phyloP scores from a whole-genome alignment of 2,329 filamentous ascomycete genomes.

The Aureobasidium sp. region DNA sequence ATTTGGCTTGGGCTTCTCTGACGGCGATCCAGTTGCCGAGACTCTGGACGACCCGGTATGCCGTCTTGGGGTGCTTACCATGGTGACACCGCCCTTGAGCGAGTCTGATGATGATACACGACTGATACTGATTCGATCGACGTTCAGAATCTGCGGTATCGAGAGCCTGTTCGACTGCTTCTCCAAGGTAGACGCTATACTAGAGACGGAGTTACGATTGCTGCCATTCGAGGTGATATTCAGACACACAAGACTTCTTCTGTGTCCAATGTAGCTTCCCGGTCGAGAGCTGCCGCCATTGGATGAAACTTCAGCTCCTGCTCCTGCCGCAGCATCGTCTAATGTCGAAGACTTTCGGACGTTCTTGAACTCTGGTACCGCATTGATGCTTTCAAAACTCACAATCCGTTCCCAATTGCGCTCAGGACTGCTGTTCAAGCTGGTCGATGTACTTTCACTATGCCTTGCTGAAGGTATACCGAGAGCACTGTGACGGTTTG shows the following conservation, averaged over 20 bases:
- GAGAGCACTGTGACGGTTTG: not conserved
- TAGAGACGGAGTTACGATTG: constrained; percentile 19
- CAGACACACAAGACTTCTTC: constrained; percentile 17
- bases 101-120: constrained; percentile 27
- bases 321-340: not conserved
- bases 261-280: not conserved
- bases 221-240: constrained; percentile 20
- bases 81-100: constrained; percentile 21
- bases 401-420: constrained; percentile 10
- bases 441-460: not conserved
- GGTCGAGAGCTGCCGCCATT: not conserved
- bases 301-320: not conserved
- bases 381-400: not conserved
- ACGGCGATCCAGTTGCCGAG: constrained; percentile 34
- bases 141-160: constrained; percentile 26
- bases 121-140: constrained; percentile 29
- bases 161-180: constrained; percentile 23
- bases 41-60: constrained; percentile 23
- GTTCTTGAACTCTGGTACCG: not conserved
- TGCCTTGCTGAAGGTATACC: constrained; percentile 5
- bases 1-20: constrained; percentile 24
- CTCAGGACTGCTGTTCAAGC: constrained; percentile 7
- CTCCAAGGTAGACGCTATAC: constrained; percentile 20
- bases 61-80: constrained; percentile 29
- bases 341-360: not conserved